Evolutionary conservation across 2,329 filamentous ascomycete genomes (phyloP).

Genomic region (Cercospora sp.): DNA sequence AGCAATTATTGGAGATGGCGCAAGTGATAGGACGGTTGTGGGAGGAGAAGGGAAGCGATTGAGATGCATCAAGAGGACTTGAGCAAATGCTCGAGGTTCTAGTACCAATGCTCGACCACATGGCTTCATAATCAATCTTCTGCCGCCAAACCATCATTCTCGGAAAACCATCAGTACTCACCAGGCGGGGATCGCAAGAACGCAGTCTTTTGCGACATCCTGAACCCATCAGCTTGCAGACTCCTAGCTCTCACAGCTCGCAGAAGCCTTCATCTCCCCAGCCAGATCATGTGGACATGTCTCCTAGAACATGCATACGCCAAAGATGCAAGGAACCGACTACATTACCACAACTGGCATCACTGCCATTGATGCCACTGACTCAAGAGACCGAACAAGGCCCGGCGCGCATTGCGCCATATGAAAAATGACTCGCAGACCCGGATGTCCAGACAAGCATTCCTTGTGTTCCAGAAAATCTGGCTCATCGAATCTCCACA

Average conservation of each 20-base stretch:
- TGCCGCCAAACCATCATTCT: no score
- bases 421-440: neutral
- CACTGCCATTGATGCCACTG: neutral
- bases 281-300: neutral
- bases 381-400: neutral
- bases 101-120: neutral
- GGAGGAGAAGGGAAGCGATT: neutral
- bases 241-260: neutral
- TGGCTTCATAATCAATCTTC: neutral
- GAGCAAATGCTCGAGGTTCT: neutral
- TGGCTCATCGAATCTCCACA: neutral
- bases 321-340: neutral
- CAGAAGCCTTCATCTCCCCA: neutral
- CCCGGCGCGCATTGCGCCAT: neutral
- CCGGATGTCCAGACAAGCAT: neutral
- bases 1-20: constrained; percentile 43
- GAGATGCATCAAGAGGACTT: neutral
- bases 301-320: neutral
- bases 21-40: constrained; percentile 15
- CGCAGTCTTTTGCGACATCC: no score
- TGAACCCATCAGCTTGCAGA: no score
- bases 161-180: no score
- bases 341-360: neutral
- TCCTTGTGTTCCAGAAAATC: neutral
- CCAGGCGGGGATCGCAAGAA: no score